Conservation (phyloP, 169 alveolate genomes). For the Cystoisospora suis region DNA sequence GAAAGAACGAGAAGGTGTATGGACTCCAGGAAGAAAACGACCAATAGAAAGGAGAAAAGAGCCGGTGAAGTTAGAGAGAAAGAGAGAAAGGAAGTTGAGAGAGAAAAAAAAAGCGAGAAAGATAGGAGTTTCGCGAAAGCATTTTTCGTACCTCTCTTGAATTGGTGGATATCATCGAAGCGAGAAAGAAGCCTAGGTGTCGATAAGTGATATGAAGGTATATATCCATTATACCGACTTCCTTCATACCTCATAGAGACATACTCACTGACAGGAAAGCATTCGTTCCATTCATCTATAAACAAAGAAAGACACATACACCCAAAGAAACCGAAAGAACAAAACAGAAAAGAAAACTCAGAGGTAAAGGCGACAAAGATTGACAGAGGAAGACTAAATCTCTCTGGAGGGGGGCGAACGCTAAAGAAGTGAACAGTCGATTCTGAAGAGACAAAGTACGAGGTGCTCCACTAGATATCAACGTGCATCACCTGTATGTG, state of each 20-base stretch:
- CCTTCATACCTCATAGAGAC: constrained; percentile 67
- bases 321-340: too few relatives aligned
- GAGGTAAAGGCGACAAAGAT: too few relatives aligned
- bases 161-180: constrained; percentile 55
- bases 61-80: background rate
- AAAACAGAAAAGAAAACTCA: too few relatives aligned
- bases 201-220: constrained; percentile 67
- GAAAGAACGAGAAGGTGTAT: background rate
- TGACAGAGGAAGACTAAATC: too few relatives aligned
- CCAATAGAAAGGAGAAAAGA: background rate
- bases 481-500: too few relatives aligned
- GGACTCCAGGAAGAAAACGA: background rate
- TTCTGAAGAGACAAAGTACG: too few relatives aligned
- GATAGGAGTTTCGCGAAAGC: too few relatives aligned
- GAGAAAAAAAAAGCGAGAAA: background rate
- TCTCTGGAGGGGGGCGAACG: too few relatives aligned
- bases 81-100: background rate
- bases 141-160: constrained; percentile 40
- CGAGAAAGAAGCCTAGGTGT: constrained; percentile 57
- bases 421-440: too few relatives aligned
- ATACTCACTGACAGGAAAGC: constrained; percentile 66
- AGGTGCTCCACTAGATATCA: too few relatives aligned
- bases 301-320: too few relatives aligned
- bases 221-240: constrained; percentile 59
- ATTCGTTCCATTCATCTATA: constrained; percentile 68